A percentile compares a stretch with the other conserved stretches of the same genome.
Conservation (phyloP, 2,329 filamentous ascomycete species). For the Trichoderma simmonsii region DNA sequence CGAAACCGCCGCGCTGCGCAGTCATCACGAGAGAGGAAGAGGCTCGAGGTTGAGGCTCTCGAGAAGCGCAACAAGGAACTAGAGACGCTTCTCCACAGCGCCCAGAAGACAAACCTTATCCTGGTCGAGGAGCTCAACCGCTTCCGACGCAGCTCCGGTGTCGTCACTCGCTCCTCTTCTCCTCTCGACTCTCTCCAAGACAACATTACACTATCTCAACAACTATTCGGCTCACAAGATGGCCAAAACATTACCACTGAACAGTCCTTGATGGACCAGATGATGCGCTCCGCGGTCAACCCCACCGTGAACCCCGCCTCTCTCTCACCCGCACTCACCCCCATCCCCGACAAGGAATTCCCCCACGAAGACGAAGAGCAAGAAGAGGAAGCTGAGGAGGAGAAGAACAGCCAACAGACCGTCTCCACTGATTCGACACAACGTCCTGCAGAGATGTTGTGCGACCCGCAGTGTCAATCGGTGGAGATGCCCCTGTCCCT, state of each 20-base stretch:
- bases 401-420: constrained; percentile 26
- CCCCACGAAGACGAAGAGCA: background rate
- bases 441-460: constrained; percentile 99
- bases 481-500: constrained; percentile 53
- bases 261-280: constrained; percentile 41
- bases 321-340: constrained; percentile 55
- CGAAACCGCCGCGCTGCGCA: constrained; percentile 94
- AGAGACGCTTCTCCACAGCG: constrained; percentile 58
- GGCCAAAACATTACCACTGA: constrained; percentile 32
- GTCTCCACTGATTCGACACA: constrained; percentile 89
- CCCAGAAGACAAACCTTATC: constrained; percentile 51
- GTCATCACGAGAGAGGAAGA: constrained; percentile 92
- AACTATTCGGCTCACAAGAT: constrained; percentile 53
- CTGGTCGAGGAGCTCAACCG: constrained; percentile 50
- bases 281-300: constrained; percentile 39
- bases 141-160: constrained; percentile 44
- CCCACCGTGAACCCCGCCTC: constrained; percentile 60
- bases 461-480: constrained; percentile 99
- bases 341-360: constrained; percentile 42
- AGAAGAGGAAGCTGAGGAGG: constrained; percentile 10
- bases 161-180: constrained; percentile 40
- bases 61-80: constrained; percentile 72
- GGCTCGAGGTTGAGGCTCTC: constrained; percentile 80
- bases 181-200: constrained; percentile 43
- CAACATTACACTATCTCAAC: constrained; percentile 55